Evolutionary conservation across 2,329 filamentous ascomycete genomes (phyloP), one percentile per base, ranked within the genome.

Genomic region (Pestalotiopsis sp.): DNA sequence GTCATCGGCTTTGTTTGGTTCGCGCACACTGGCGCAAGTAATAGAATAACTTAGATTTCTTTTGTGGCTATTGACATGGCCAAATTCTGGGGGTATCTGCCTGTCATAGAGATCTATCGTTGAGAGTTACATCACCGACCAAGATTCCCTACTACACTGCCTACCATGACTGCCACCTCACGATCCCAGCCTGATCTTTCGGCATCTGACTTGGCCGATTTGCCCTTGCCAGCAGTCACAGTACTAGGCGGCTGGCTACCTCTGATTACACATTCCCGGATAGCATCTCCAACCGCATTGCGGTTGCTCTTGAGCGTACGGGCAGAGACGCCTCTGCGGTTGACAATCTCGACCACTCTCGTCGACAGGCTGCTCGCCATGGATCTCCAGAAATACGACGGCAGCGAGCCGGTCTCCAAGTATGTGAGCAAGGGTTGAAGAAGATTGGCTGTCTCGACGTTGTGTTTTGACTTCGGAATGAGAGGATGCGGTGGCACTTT

Each of bases 161-260:
- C 92, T 57, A 97, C 92, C 95, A 98, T 98, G 62, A 98, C 95
- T 1, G 95, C 94, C 62, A 95, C 92, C 81, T 98, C 96, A 52
- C 95, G 88, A 75, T 98, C 95, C 93, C 94, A 98, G 68, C 84
- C 87, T 71, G 79, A 81, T 71, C 82, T 82, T 13, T 82, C 81
- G n/a, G 82, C 76, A 57, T 85, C 80, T 41, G 79, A 78, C 73
- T 78, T 83, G 69, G 72, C 75, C 69, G 69, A 71, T 68, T 83
- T 85, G 39, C 77, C 80, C 74, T 83, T 88, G 57, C 79, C 77
- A 9, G 76, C 77, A 3, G 78, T 73, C 60, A 89, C 76, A 0
- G 84, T 87, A 14, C 85, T 86, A 1, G 93, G 93, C 64, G 92
- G 77, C 77, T 91, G 88, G 45, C 90, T 92, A 0, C 95, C 95